Evolutionary conservation across 1,284 basidiomycete genomes (phyloP), one percentile per base, ranked within the genome.

Genomic region (Bjerkandera adusta): DNA sequence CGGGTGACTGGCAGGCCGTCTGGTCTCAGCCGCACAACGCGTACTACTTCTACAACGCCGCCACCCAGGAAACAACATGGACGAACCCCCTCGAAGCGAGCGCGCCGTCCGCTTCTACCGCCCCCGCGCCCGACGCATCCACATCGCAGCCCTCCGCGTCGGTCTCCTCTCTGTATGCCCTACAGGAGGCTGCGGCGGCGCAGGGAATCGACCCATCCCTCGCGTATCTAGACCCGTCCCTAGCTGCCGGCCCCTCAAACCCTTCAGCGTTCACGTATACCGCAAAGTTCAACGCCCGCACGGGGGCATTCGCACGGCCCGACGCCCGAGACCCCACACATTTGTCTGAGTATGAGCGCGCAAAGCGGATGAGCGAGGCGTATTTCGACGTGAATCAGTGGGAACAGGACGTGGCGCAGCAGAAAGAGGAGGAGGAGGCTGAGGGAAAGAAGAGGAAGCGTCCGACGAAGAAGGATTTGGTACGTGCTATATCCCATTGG

Each of bases 361-460:
- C 83, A 58, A 88, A 89, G 62, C 76, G 92, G 43, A 93, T 93
- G 85, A 90, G 84, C 68, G 80, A 83, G 60, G 88, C 89, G 54
- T 95, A 91, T 67, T 95, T 94, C 57, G 92, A 95, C 59, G 84
- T 91, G 24, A 78, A 79, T 12, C 80, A 76, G 40, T 95, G 90
- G 89, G 87, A 68, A 21, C 73, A 74, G 55, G 45, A 51, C 7
- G 29, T 51, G 20, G 49, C 36, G 16, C 29, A 46, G 36, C 20
- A 37, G n/a, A 73, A 79, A 57, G 73, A 66, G 25, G 77, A 77
- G 50, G 74, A 75, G 47, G 81, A 76, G 49, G 71, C 66, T 13
- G 77, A 72, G 20, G 76, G 71, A 27, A 80, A 72, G 49, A 77
- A 76, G 52, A 85, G 83, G 64, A 88, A 87, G 64, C 72, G 82